A percentile compares a stretch with the other conserved stretches of the same genome.
These are phyloP conservation scores for Yarrowia yakushimensis DNA, from an alignment of 805 yeast genomes.

Conservation along the genomic window DNA sequence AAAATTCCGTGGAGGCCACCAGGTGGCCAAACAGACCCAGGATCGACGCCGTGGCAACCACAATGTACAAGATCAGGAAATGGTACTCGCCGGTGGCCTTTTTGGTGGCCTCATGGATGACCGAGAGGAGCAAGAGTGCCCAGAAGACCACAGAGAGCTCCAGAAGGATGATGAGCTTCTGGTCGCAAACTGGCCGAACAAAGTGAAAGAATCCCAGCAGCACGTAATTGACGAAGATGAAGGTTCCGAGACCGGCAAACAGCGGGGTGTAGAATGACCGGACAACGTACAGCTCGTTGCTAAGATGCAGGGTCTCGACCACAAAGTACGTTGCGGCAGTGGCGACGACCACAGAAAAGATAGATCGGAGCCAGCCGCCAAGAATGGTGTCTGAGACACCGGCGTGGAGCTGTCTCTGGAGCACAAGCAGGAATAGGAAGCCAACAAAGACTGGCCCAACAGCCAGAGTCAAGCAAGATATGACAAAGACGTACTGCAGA, in stretches of 20 bases:
- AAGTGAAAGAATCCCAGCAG: constrained; percentile 48
- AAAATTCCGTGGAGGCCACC: background rate
- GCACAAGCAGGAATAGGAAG: constrained; percentile 49
- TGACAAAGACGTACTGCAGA: constrained; percentile 46
- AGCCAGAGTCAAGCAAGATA: constrained; percentile 52
- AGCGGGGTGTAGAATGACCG: constrained; percentile 50
- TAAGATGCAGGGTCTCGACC: constrained; percentile 42
- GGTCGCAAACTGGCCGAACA: constrained; percentile 51
- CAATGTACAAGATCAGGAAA: constrained; percentile 40
- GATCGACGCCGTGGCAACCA: constrained; percentile 41
- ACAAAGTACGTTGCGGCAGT: constrained; percentile 36
- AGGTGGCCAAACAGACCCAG: constrained; percentile 47
- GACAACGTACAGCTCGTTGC: constrained; percentile 52
- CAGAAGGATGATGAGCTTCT: constrained; percentile 54
- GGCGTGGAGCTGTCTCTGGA: constrained; percentile 14
- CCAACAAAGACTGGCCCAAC: constrained; percentile 53
- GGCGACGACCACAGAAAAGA: background rate
- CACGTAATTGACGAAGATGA: constrained; percentile 54
- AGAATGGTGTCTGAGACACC: constrained; percentile 1
- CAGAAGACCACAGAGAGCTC: constrained; percentile 58
- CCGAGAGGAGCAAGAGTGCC: constrained; percentile 51
- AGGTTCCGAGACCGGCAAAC: constrained; percentile 46
- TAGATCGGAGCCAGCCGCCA: constrained; percentile 16
- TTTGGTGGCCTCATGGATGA: constrained; percentile 47
- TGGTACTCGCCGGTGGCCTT: constrained; percentile 50